These are phyloP conservation scores for Ramularia endophylla DNA, from an alignment of 2,329 filamentous ascomycete genomes.

Conservation along the genomic window DNA sequence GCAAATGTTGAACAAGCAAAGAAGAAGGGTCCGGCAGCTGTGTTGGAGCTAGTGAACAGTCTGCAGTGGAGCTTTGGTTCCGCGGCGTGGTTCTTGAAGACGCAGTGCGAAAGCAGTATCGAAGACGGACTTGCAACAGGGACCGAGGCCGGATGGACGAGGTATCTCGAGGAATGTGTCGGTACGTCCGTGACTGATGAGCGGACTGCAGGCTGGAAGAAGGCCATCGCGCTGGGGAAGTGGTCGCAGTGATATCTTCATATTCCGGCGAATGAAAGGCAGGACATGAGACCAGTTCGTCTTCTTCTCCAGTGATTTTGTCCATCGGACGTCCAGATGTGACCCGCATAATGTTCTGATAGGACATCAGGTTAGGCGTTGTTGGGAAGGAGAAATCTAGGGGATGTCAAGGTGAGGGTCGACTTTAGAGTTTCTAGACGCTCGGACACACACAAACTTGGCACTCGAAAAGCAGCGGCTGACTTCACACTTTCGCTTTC, in stretches of 20 bases:
- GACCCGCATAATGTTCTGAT: too few species aligned
- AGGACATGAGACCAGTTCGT: too few species aligned
- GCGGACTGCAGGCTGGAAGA: slow-evolving; percentile 45
- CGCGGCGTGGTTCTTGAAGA: slow-evolving; percentile 56
- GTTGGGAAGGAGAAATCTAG: too few species aligned
- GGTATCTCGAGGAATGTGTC: slow-evolving; percentile 52
- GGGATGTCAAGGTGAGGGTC: too few species aligned
- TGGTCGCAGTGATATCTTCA: slow-evolving; percentile 12
- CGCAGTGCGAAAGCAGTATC: slow-evolving; percentile 46
- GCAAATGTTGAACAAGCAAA: slow-evolving; percentile 25
- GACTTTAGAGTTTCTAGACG: too few species aligned
- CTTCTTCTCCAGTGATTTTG: too few species aligned
- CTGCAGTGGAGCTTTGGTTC: slow-evolving; percentile 49
- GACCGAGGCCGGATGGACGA: slow-evolving; percentile 44
- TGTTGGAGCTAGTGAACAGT: slow-evolving; percentile 49
- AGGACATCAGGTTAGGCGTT: too few species aligned
- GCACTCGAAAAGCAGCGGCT: too few species aligned
- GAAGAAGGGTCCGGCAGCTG: slow-evolving; percentile 36
- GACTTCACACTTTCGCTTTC: slow-evolving; percentile 1
- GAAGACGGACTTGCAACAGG: slow-evolving; percentile 42
- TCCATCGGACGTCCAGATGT: too few species aligned
- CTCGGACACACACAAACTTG: too few species aligned
- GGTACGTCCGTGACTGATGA: slow-evolving; percentile 43
- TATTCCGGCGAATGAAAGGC: too few species aligned
- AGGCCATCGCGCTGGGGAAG: slow-evolving; percentile 35